Conservation (phyloP, 2,329 filamentous ascomycete species). For the Sclerotinia subarctica region DNA sequence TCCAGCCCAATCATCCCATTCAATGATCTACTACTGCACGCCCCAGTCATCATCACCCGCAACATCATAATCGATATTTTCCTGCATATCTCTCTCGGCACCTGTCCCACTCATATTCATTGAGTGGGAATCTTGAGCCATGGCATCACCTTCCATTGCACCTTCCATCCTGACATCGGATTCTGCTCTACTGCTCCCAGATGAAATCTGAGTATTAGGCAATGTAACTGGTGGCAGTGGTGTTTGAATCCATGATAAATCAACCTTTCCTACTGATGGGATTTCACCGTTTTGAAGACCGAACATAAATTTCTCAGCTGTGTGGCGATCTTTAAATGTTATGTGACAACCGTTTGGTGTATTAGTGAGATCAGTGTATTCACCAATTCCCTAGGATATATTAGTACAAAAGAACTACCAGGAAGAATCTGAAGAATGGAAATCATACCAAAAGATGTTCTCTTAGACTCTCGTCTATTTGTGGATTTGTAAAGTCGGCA, state of each 20-base stretch:
- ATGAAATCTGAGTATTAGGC: conserved; percentile 16
- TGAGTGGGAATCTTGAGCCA: conserved; percentile 29
- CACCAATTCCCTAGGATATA: conserved; percentile 53
- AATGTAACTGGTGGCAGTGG: conserved; percentile 33
- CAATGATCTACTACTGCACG: conserved; percentile 11
- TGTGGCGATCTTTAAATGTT: conserved; percentile 64
- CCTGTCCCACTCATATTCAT: conserved; percentile 18
- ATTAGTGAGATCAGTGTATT: conserved; percentile 57
- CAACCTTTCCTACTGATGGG: conserved; percentile 61
- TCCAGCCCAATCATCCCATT: neutral
- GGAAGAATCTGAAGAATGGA: neutral
- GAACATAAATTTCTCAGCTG: conserved; percentile 68
- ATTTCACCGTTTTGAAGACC: conserved; percentile 55
- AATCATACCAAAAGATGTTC: conserved; percentile 65
- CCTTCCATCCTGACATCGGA: conserved; percentile 23
- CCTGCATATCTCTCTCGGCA: conserved; percentile 24
- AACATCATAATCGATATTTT: conserved; percentile 43
- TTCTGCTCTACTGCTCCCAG: conserved; percentile 7
- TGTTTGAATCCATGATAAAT: conserved; percentile 59
- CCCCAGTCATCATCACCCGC: conserved; percentile 43
- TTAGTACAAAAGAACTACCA: conserved; percentile 18
- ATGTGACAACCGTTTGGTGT: conserved; percentile 50
- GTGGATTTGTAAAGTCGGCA: conserved; percentile 58
- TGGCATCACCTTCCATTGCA: conserved; percentile 38
- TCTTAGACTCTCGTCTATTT: conserved; percentile 65